Evolutionary conservation across 2,329 filamentous ascomycete species (phyloP).

Genomic region (Cladosporium cucumerinum): DNA sequence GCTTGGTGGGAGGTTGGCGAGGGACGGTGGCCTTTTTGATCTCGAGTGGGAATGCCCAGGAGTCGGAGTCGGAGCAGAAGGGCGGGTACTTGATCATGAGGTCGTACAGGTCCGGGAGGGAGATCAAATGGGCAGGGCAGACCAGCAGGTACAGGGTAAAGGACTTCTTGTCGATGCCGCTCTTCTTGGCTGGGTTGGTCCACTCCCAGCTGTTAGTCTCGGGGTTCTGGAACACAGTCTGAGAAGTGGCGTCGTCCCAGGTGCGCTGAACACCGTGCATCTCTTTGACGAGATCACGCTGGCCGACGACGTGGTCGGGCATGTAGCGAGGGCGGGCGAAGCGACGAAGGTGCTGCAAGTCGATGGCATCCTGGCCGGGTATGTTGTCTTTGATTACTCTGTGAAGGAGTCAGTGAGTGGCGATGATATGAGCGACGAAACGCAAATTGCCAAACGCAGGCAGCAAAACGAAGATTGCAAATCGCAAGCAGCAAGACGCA

Average conservation of each 20-base stretch:
- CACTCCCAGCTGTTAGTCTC: conserved; percentile 46
- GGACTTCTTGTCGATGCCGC: conserved; percentile 41
- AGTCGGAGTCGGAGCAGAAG: conserved; percentile 37
- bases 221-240: conserved; percentile 30
- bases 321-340: conserved; percentile 60
- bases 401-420: conserved; percentile 29
- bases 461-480: neutral
- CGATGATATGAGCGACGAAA: neutral
- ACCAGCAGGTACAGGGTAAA: conserved; percentile 50
- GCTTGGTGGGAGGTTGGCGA: conserved; percentile 69
- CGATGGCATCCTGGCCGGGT: conserved; percentile 41
- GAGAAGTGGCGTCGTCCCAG: conserved; percentile 29
- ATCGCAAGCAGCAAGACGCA: neutral
- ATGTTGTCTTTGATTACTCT: conserved; percentile 47
- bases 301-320: conserved; percentile 32
- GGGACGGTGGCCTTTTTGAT: conserved; percentile 67
- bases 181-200: conserved; percentile 59
- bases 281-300: conserved; percentile 33
- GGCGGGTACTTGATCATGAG: conserved; percentile 39
- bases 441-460: neutral
- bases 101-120: conserved; percentile 51
- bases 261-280: conserved; percentile 33
- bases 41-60: conserved; percentile 46
- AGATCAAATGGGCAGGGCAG: conserved; percentile 50
- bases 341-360: conserved; percentile 63